These are phyloP conservation scores for Dillenia suffruticosa DNA, from an alignment of 164 flowering plant species.

Conservation along the genomic window DNA sequence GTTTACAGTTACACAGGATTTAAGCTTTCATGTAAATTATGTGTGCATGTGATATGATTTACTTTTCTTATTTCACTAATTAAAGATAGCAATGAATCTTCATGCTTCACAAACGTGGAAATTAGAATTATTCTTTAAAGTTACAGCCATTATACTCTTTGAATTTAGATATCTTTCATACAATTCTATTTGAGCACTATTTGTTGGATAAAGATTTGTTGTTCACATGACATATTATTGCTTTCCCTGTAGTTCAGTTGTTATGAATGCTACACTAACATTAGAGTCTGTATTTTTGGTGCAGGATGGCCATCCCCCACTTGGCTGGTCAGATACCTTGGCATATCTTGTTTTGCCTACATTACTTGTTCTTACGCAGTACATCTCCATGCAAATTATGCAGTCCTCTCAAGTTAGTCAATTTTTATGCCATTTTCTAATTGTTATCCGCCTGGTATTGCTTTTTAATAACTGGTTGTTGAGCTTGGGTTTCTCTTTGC, in stretches of 20 bases:
- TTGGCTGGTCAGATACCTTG: slow-evolving; percentile 92
- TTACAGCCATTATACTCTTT: too few relatives aligned
- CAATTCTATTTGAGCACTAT: not conserved
- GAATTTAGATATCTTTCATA: not conserved
- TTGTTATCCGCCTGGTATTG: too few relatives aligned
- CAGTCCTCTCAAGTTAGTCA: slow-evolving; percentile 77
- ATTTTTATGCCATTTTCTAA: not conserved
- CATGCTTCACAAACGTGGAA: too few relatives aligned
- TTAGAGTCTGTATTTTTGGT: slow-evolving; percentile 8
- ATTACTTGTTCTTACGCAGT: slow-evolving; percentile 70
- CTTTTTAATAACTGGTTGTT: too few relatives aligned
- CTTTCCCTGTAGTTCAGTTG: not conserved
- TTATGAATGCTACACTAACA: slow-evolving; percentile 1
- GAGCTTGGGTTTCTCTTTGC: too few relatives aligned
- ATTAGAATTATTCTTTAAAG: too few relatives aligned
- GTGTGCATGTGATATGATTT: not conserved
- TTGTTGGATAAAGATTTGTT: too few relatives aligned
- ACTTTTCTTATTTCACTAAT: not conserved
- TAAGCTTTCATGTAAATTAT: too few relatives aligned
- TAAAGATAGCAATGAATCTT: too few relatives aligned
- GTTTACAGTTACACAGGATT: too few relatives aligned
- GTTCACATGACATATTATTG: not conserved
- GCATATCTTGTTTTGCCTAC: slow-evolving; percentile 92
- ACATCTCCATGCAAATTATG: slow-evolving; percentile 82
- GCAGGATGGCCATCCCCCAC: slow-evolving; percentile 99